Conservation (phyloP, 805 yeast genomes). For the Maudiozyma serrabonitensis region DNA sequence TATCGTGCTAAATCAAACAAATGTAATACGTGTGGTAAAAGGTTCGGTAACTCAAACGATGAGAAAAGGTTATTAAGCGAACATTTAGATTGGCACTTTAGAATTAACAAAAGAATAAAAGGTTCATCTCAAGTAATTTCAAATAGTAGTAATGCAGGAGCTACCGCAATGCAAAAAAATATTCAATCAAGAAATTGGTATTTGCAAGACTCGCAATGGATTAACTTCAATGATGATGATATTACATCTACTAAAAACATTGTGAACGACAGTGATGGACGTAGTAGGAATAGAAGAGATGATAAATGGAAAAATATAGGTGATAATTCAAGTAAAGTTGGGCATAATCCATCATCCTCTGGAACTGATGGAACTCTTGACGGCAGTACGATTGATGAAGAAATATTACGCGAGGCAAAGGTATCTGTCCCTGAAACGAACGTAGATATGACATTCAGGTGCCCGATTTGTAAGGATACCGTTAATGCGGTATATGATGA, state of each 20-base stretch:
- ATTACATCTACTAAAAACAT: slow-evolving; percentile 32
- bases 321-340: not conserved
- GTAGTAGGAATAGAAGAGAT: slow-evolving; percentile 3
- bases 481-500: slow-evolving; percentile 60
- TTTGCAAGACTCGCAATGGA: slow-evolving; percentile 63
- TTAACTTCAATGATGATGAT: slow-evolving; percentile 60
- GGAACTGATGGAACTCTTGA: not conserved
- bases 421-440: slow-evolving; percentile 61
- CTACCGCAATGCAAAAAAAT: slow-evolving; percentile 17
- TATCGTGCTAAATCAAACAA: slow-evolving; percentile 50
- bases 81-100: slow-evolving; percentile 94
- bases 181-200: slow-evolving; percentile 81
- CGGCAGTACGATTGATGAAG: slow-evolving; percentile 14
- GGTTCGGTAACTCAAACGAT: slow-evolving; percentile 55
- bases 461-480: slow-evolving; percentile 65
- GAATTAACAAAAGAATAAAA: slow-evolving; percentile 71
- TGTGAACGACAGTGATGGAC: slow-evolving; percentile 5
- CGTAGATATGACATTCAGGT: slow-evolving; percentile 44
- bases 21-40: slow-evolving; percentile 82
- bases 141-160: slow-evolving; percentile 4
- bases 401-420: slow-evolving; percentile 35
- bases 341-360: not conserved
- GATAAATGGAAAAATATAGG: not conserved
- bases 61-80: slow-evolving; percentile 46
- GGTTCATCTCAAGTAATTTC: slow-evolving; percentile 24